Percentiles rank a stretch among this genome's conserved stretches.
Conservation (phyloP, 306 rosid genomes). For the Vigna angularis region DNA sequence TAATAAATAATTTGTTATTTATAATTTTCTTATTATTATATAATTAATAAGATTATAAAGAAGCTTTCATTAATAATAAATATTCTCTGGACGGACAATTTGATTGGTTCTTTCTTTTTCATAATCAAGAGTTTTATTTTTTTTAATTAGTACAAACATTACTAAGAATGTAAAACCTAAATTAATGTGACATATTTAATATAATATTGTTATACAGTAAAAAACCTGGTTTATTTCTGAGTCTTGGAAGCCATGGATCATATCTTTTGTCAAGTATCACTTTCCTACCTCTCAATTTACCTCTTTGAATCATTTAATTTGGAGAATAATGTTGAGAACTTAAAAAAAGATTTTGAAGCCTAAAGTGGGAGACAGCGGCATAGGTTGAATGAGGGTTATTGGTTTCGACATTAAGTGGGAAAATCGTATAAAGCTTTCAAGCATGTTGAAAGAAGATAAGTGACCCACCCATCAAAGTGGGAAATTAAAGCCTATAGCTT, state of each 20-base stretch:
- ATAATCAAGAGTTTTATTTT: too few relatives aligned
- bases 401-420: slow-evolving; percentile 32
- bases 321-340: slow-evolving; percentile 24
- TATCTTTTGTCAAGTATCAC: neutral
- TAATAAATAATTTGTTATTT: too few relatives aligned
- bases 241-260: neutral
- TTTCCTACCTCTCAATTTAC: neutral
- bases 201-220: too few relatives aligned
- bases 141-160: too few relatives aligned
- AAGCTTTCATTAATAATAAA: too few relatives aligned
- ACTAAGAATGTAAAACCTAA: too few relatives aligned
- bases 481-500: slow-evolving; percentile 14
- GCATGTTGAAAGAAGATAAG: slow-evolving; percentile 20
- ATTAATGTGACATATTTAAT: too few relatives aligned
- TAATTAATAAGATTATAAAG: too few relatives aligned
- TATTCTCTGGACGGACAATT: too few relatives aligned
- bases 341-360: slow-evolving; percentile 2
- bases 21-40: too few relatives aligned
- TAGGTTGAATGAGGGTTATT: slow-evolving; percentile 35
- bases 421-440: slow-evolving; percentile 5
- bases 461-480: slow-evolving; percentile 39
- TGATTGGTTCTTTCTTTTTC: too few relatives aligned
- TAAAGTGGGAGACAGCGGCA: slow-evolving; percentile 31
- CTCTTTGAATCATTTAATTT: slow-evolving; percentile 7
- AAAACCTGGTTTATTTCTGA: neutral